Evolutionary conservation across 345 rosid genomes (phyloP).

Genomic region (Bruguiera parviflora): DNA sequence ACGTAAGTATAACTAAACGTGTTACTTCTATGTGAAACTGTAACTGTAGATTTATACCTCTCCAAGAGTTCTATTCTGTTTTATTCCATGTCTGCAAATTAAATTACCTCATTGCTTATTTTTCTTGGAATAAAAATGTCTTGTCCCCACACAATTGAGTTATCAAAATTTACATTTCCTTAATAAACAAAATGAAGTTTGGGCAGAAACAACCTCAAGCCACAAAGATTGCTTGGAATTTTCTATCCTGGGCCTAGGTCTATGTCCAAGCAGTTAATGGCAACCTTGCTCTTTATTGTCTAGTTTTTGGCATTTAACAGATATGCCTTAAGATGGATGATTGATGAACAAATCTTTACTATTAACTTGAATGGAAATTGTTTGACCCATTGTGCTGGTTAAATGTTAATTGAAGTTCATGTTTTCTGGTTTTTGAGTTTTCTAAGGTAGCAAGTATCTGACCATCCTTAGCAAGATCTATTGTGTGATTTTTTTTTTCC

Average conservation of each 20-base stretch:
- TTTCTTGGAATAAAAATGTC: background rate
- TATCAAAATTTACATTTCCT: background rate
- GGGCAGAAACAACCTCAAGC: background rate
- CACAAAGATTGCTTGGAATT: background rate
- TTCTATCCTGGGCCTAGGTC: background rate
- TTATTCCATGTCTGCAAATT: background rate
- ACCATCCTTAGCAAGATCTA: no score
- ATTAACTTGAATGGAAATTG: no score
- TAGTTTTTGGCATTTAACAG: background rate
- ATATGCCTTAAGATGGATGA: no score
- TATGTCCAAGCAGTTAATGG: background rate
- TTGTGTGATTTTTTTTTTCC: no score
- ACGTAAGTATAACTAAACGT: no score
- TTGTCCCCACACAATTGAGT: background rate
- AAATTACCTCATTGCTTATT: background rate
- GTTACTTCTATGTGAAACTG: no score
- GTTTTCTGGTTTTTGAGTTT: no score
- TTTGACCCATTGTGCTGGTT: no score
- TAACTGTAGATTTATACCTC: no score
- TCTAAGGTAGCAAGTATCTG: no score
- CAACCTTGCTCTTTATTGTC: background rate
- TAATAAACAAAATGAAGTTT: background rate
- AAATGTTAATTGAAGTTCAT: no score
- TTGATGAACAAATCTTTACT: no score
- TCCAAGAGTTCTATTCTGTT: background rate